Conservation (phyloP, 345 rosid genomes). For the Eucalyptus curtisii region DNA sequence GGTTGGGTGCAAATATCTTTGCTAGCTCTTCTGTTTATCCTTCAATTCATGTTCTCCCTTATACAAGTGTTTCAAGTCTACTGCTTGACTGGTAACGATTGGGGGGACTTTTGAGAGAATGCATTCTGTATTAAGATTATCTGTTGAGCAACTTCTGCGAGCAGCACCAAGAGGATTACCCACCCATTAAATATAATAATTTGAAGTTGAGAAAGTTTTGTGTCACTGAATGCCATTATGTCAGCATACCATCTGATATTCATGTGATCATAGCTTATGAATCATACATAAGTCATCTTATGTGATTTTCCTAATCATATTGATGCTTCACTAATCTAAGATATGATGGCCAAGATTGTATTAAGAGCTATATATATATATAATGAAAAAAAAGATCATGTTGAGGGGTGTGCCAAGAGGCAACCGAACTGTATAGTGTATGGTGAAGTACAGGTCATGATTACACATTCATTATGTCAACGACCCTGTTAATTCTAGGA, state of each 20-base stretch:
- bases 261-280: neutral
- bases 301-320: neutral
- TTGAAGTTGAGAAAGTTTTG: neutral
- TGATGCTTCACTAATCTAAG: neutral
- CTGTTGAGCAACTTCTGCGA: neutral
- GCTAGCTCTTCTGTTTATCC: neutral
- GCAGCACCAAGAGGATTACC: neutral
- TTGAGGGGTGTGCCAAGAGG: neutral
- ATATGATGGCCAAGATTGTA: neutral
- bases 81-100: neutral
- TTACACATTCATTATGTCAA: neutral
- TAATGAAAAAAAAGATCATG: neutral
- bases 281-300: neutral
- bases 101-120: neutral
- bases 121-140: neutral
- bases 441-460: neutral
- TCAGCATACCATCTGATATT: neutral
- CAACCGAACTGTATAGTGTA: neutral
- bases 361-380: neutral
- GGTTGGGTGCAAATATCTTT: neutral
- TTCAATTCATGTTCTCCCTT: neutral
- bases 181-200: neutral
- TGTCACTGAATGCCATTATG: neutral
- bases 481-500: neutral
- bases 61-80: neutral